Percentiles rank a stretch among this genome's conserved stretches.
Evolutionary conservation across 345 rosid genomes (phyloP).

Genomic region (Melaleuca quinquenervia): DNA sequence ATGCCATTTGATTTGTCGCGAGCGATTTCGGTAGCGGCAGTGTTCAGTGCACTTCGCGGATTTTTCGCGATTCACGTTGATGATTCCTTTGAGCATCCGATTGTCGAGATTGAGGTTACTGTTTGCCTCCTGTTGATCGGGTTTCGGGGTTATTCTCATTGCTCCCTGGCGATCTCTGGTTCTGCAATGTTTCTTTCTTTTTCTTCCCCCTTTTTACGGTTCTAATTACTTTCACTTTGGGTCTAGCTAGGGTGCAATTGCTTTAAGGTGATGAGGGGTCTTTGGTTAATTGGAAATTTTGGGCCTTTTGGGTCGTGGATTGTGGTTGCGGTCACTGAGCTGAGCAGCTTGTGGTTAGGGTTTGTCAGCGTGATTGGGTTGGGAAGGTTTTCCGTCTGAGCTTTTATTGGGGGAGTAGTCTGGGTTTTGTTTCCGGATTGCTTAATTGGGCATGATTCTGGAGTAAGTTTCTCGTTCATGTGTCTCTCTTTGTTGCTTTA

Average conservation of each 20-base stretch:
- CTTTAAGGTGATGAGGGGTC: background rate
- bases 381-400: background rate
- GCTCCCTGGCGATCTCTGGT: background rate
- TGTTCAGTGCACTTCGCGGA: background rate
- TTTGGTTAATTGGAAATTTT: background rate
- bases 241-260: background rate
- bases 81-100: background rate
- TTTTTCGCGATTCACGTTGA: background rate
- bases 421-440: background rate
- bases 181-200: background rate
- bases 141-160: background rate
- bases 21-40: background rate
- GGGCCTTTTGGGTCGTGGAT: background rate
- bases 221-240: background rate
- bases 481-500: background rate
- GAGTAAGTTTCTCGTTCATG: background rate
- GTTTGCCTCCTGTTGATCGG: background rate
- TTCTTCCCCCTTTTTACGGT: background rate
- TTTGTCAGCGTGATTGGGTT: background rate
- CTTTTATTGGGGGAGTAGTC: background rate
- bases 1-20: background rate
- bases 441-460: background rate
- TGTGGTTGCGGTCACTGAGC: background rate
- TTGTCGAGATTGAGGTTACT: background rate
- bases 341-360: background rate